phyloP scores from a whole-genome alignment of 202 grass and related monocot species.

The Zoysia matrella region DNA sequence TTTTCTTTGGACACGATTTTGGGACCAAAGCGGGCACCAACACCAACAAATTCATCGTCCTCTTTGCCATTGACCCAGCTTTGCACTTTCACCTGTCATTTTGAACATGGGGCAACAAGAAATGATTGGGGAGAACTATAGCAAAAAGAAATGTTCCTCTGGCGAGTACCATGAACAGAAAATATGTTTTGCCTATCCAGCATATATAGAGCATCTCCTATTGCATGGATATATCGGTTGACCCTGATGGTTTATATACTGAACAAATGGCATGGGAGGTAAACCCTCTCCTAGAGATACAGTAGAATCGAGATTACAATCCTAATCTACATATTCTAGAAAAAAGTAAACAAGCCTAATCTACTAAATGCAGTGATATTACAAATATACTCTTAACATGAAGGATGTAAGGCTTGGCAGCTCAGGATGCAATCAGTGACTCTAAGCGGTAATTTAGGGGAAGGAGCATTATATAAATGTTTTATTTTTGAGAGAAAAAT shows the following conservation, averaged over 20 bases:
- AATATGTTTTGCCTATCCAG: neutral
- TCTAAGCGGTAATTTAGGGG: neutral
- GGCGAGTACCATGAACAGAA: neutral
- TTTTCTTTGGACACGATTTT: slow-evolving; percentile 94
- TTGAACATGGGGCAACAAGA: neutral
- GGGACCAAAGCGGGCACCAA: slow-evolving; percentile 45
- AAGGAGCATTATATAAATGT: neutral
- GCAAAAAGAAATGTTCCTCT: neutral
- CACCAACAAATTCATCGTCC: too few species aligned
- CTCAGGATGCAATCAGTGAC: neutral
- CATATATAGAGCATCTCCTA: neutral
- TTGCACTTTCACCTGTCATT: slow-evolving; percentile 87
- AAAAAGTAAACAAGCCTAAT: neutral
- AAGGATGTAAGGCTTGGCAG: neutral
- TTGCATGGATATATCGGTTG: neutral
- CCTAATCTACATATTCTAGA: neutral
- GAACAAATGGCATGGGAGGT: too few species aligned
- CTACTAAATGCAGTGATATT: neutral
- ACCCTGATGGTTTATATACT: neutral
- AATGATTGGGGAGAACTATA: neutral
- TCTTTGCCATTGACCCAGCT: slow-evolving; percentile 75
- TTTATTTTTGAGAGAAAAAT: too few species aligned
- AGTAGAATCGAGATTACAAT: neutral
- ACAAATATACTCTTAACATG: neutral
- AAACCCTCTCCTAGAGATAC: too few species aligned